Evolutionary conservation across 2,329 filamentous ascomycete genomes (phyloP).

Genomic region (Hypoxylon sp.): DNA sequence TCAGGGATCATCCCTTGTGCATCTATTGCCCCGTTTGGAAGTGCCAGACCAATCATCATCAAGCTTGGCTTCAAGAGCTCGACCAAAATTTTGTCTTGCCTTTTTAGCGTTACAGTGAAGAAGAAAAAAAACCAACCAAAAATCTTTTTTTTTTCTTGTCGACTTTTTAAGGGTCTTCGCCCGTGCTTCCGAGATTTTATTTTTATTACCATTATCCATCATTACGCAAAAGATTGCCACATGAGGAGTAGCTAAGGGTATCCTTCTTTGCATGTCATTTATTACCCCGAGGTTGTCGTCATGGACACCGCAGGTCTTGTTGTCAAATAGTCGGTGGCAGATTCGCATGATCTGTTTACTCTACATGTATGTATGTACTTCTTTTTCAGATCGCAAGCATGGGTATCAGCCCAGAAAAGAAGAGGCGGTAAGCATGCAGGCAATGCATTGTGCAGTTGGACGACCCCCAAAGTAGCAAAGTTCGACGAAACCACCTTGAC

Average conservation of each 20-base stretch:
- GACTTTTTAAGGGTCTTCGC: constrained; percentile 34
- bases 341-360: constrained; percentile 37
- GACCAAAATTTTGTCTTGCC: constrained; percentile 26
- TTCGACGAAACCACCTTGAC: no score
- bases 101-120: constrained; percentile 22
- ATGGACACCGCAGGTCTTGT: neutral
- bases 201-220: constrained; percentile 22
- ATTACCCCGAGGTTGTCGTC: constrained; percentile 14
- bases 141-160: constrained; percentile 20
- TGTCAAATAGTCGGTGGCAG: constrained; percentile 23
- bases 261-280: constrained; percentile 11
- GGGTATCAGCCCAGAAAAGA: constrained; percentile 11
- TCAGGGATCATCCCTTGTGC: constrained; percentile 31
- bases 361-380: constrained; percentile 12
- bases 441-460: constrained; percentile 38
- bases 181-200: constrained; percentile 23
- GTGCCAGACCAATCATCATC: constrained; percentile 20
- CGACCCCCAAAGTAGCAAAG: constrained; percentile 20
- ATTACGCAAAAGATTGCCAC: constrained; percentile 38
- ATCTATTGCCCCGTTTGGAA: constrained; percentile 37
- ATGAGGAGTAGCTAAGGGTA: constrained; percentile 2
- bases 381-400: constrained; percentile 11
- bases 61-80: constrained; percentile 18
- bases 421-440: constrained; percentile 37
- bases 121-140: constrained; percentile 15